Base-by-base conservation (phyloP, 2,329 filamentous ascomycete species). In the Mycosphaerella sp. region DNA sequence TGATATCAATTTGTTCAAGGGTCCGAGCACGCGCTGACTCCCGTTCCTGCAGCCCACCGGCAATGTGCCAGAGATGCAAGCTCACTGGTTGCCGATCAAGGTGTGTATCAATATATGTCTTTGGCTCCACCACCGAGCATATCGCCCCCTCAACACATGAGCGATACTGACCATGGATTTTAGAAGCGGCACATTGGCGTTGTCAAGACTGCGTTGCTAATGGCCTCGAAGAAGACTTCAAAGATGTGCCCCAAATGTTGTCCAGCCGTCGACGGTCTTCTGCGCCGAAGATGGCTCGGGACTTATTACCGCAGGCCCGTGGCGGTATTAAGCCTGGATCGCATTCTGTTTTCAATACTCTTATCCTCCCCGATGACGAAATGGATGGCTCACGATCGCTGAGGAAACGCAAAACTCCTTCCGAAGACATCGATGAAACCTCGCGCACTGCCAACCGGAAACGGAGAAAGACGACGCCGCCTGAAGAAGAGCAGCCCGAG, bases 51-150 rank as follows among this genome's bases (percentile, higher is more conserved):
- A 95, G 92, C 90, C 66, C 92, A 97, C 76, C 84, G 86, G 70
- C 86, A 93, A 79, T 96, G 92, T 73, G 91, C 89, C 55, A 83
- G 86, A 67, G 81, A 86, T 68, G 81, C 82, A 68, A 80, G 80
- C 55, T 81, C 81, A 59, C 73, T 87, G 64, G 75, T 74, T 63
- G 73, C 78, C 59, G 79, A 82, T 57, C 79, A 84, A 70, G 80
- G 87, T 90, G 79, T 70, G 79, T 68, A 58, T 43, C 54, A 40
- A 62, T 45, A 60, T 51, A 46, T 40, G 51, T 56, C 56, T 45
- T 39, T 48, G 55, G 51, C 54, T 48, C 39, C 45, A 41, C 47
- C 38, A 36, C 41, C 39, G 36, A 45, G 51, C 55, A 46, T 14
- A 53, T 50, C 69, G 55, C 34, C 34, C 34, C 10, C 5, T 36